Evolutionary conservation across 306 rosid genomes (phyloP), one percentile per base, ranked within the genome.

Genomic region (Pyrus bretschneideri): DNA sequence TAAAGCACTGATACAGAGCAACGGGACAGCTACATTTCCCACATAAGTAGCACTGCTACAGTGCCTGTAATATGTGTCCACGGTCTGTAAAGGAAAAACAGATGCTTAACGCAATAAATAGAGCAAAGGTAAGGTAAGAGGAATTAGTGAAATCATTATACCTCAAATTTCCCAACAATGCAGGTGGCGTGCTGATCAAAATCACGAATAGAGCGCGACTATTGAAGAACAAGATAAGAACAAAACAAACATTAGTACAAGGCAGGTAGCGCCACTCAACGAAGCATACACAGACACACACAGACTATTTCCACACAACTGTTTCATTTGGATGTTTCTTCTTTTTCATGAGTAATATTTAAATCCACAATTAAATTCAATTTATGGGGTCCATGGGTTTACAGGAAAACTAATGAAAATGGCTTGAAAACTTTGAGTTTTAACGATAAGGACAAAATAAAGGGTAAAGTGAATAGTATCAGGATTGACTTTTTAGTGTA

Each of bases 181-280:
- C 97, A 87, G 74, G 99, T 95, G 44, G 93, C 95, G 75, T 95
- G 90, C 70, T 89, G 35, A 82, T 95, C 99, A 72, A 92, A 95
- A 88, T 95, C 99, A 77, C 97, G 88, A 81, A 95, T 83, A 6
- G 97, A 79, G 69, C 88, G 91, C 49, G 99, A 95, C 99, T 89
- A 67, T 81, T 67, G 77, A 81, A 83, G 71, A 74, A 75, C 58
- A 87, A 76, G 58, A 78, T 72, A 51, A 65, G 63, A 76, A 81
- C 11, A 62, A 46, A 77, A 66, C 44, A 69, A 73, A 60, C 25
- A 76, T 60, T 61, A 64, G 44, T 72, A 69, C 57, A 58, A 76
- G 62, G 54, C 70, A 68, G 65, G 51, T 27, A 17, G 1, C 1
- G 14, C 30, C 64, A 59, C 8, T 61, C 4, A 61, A 61, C 3